Conservation (phyloP, 2,329 filamentous ascomycete species). For the Macrophomina pseudophaseolina region DNA sequence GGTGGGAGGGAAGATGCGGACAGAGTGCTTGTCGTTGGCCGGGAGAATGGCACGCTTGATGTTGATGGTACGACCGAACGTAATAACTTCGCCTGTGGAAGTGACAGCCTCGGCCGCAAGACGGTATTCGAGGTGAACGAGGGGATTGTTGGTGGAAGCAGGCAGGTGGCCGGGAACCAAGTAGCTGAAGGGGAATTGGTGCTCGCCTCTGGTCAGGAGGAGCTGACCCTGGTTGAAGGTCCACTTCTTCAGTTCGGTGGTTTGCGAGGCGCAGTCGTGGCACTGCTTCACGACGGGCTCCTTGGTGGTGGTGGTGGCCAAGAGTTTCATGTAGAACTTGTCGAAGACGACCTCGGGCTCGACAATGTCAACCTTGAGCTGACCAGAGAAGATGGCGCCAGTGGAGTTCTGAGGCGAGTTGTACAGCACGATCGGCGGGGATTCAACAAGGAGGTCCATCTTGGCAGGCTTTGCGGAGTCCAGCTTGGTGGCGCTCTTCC, state of each 20-base stretch:
- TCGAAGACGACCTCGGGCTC: slow-evolving; percentile 70
- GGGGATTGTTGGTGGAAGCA: slow-evolving; percentile 74
- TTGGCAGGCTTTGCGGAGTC: slow-evolving; percentile 53
- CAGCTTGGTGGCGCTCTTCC: slow-evolving; percentile 41
- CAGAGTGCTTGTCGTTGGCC: slow-evolving; percentile 82
- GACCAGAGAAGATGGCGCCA: slow-evolving; percentile 84
- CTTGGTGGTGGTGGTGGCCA: slow-evolving; percentile 75
- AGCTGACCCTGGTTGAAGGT: slow-evolving; percentile 65
- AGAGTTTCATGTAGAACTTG: slow-evolving; percentile 73
- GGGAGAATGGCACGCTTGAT: slow-evolving; percentile 81
- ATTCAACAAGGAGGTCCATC: slow-evolving; percentile 74
- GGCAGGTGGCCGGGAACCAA: slow-evolving; percentile 86
- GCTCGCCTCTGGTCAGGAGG: slow-evolving; percentile 60
- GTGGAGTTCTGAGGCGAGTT: slow-evolving; percentile 75
- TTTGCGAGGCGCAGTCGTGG: slow-evolving; percentile 72
- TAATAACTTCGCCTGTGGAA: slow-evolving; percentile 65
- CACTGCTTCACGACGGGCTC: slow-evolving; percentile 82
- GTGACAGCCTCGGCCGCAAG: slow-evolving; percentile 61
- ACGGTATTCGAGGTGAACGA: slow-evolving; percentile 78
- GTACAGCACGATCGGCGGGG: slow-evolving; percentile 84
- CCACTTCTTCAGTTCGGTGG: slow-evolving; percentile 79
- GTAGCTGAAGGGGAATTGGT: slow-evolving; percentile 88
- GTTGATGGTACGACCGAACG: slow-evolving; percentile 69
- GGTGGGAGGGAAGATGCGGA: slow-evolving; percentile 94
- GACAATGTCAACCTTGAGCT: slow-evolving; percentile 74